A percentile compares a stretch with the other conserved stretches of the same genome.
These are phyloP conservation scores for Neurospora sp. DNA, from an alignment of 495 filamentous ascomycete genomes.

Conservation along the genomic window DNA sequence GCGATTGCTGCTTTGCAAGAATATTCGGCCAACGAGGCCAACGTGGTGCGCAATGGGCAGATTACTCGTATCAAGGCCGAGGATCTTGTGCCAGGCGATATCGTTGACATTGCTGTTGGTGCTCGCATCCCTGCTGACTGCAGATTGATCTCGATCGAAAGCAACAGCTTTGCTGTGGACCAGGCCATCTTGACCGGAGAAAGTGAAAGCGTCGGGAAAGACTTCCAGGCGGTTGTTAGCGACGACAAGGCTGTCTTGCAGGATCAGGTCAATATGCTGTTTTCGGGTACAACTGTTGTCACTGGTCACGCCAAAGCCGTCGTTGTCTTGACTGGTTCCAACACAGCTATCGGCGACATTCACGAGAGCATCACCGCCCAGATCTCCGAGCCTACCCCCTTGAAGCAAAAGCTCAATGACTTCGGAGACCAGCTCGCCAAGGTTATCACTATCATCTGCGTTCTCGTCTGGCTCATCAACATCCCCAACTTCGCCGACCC, in stretches of 20 bases:
- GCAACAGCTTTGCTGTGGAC: conserved; percentile 93
- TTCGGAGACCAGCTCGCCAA: conserved; percentile 96
- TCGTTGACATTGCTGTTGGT: conserved; percentile 80
- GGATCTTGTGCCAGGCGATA: conserved; percentile 90
- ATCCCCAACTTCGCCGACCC: conserved; percentile 93
- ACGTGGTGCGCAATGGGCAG: conserved; percentile 72
- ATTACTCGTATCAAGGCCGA: conserved; percentile 78
- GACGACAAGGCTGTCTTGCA: conserved; percentile 89
- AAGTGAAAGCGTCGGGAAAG: conserved; percentile 93
- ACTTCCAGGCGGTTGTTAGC: conserved; percentile 49
- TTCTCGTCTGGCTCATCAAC: conserved; percentile 97
- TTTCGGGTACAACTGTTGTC: conserved; percentile 95
- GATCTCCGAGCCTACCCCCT: conserved; percentile 91
- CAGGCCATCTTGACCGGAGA: conserved; percentile 98
- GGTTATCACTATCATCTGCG: conserved; percentile 94
- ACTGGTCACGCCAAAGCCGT: conserved; percentile 88
- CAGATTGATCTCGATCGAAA: conserved; percentile 79
- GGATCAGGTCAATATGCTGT: conserved; percentile 95
- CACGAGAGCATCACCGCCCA: conserved; percentile 97
- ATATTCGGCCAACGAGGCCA: conserved; percentile 97
- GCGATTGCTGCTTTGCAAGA: conserved; percentile 97
- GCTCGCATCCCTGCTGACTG: conserved; percentile 97
- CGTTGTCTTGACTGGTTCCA: conserved; percentile 81
- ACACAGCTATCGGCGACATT: conserved; percentile 96
- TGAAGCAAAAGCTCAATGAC: conserved; percentile 98